Evolutionary conservation across 2,329 filamentous ascomycete species (phyloP).

Genomic region (Apiospora saccharicola): DNA sequence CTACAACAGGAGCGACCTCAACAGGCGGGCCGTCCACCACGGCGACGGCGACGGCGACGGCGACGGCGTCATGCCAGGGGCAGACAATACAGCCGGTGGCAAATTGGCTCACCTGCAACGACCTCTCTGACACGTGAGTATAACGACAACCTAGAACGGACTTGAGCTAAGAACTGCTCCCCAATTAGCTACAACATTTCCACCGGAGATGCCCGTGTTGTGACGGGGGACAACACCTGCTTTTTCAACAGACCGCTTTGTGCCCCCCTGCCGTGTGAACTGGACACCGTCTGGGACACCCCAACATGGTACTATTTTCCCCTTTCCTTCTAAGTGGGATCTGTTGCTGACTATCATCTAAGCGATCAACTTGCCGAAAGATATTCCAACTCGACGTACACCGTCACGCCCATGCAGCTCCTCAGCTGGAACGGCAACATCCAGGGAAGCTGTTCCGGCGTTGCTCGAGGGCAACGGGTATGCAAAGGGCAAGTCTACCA

Average conservation of each 20-base stretch:
- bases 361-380: conserved; percentile 21
- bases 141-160: not conserved
- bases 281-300: conserved; percentile 29
- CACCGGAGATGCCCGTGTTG: conserved; percentile 30
- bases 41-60: conserved; percentile 30
- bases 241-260: conserved; percentile 28
- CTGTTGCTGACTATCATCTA: not conserved
- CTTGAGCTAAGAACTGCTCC: not conserved
- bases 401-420: conserved; percentile 26
- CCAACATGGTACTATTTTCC: conserved; percentile 19
- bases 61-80: conserved; percentile 32
- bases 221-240: conserved; percentile 29
- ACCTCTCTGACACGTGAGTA: conserved; percentile 29
- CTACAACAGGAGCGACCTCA: not conserved
- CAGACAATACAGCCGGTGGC: conserved; percentile 27
- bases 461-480: conserved; percentile 30
- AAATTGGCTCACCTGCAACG: conserved; percentile 28
- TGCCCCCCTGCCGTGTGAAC: conserved; percentile 31
- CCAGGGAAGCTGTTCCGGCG: conserved; percentile 31
- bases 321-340: not conserved
- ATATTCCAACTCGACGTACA: conserved; percentile 22
- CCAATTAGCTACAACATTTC: conserved; percentile 28
- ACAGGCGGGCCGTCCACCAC: conserved; percentile 9
- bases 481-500: conserved; percentile 24
- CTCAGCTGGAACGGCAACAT: conserved; percentile 32